These are phyloP conservation scores for Microcyclosporella mali DNA, from an alignment of 2,329 filamentous ascomycete genomes.

Conservation along the genomic window DNA sequence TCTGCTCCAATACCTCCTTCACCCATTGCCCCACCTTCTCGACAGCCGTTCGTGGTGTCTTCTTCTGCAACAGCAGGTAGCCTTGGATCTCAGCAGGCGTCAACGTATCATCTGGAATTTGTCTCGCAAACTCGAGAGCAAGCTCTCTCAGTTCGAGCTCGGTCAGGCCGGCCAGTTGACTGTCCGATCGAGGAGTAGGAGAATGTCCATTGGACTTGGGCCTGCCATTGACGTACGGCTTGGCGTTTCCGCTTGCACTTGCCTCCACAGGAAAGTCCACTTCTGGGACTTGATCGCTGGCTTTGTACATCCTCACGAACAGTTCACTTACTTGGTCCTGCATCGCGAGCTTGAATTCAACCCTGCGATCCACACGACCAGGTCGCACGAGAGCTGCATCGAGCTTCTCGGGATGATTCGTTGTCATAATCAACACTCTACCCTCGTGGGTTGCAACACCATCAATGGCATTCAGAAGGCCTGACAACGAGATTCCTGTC, in stretches of 20 bases:
- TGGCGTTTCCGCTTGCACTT: background rate
- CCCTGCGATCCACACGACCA: conserved; percentile 63
- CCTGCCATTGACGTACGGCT: conserved; percentile 5
- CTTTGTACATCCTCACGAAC: conserved; percentile 36
- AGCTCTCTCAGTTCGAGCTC: conserved; percentile 34
- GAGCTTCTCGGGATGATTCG: conserved; percentile 66
- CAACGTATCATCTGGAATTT: conserved; percentile 43
- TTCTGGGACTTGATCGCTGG: conserved; percentile 18
- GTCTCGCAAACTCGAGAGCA: conserved; percentile 40
- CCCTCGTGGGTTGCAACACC: conserved; percentile 75
- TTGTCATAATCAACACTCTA: conserved; percentile 74
- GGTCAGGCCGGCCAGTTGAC: conserved; percentile 11
- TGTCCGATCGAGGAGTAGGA: conserved; percentile 2
- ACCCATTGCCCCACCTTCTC: conserved; percentile 40
- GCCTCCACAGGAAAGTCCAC: conserved; percentile 2
- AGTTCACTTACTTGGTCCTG: conserved; percentile 38
- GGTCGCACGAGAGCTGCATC: conserved; percentile 63
- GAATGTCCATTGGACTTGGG: conserved; percentile 13
- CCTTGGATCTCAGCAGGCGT: conserved; percentile 50
- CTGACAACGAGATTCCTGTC: conserved; percentile 69
- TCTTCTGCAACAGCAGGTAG: conserved; percentile 47
- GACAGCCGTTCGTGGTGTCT: conserved; percentile 42
- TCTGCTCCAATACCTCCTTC: conserved; percentile 28
- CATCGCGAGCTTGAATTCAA: conserved; percentile 51
- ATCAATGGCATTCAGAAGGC: conserved; percentile 76